Base-by-base conservation (phyloP, 2,329 filamentous ascomycete species). In the Cladobotryum mycophilum region DNA sequence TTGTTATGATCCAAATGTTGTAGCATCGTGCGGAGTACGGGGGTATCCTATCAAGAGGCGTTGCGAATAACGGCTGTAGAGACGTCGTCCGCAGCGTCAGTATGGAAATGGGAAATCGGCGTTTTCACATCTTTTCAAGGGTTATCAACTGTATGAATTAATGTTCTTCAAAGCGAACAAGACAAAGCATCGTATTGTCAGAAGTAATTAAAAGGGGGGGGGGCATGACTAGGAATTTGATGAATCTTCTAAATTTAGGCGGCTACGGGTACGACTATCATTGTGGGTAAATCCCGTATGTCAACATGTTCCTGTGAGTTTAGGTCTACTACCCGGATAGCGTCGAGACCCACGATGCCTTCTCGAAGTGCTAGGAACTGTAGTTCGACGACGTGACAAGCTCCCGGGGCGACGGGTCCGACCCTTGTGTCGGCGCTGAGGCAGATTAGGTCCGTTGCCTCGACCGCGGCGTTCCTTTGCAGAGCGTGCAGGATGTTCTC, bases 251-350 rank as follows among this genome's bases (percentile, higher is more conserved):
- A 20, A n/a, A 35, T 35, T 62, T 35, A 64, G 53, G 60, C 60
- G 17, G 57, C 60, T 15, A 57, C 58, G 18, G 66, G 63, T 52
- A 73, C 68, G 14, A 85, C 76, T 48, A 89, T 68, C 58, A 89
- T 80, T 41, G 79, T 82, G 0, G 88, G 88, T 56, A 93, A 64
- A 54, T 92, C 85, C 53, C 80, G 77, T 49, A 91, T 82, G 65
- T 92, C 87, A 3, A 88, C 84, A 61, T 87, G 85, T 69, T 91
- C 86, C 61, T 88, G 84, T 34, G 81, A 86, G 18, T 74, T 80
- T 53, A 92, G 64, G 64, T 93, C 88, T 3, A 91, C 75, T 1
- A 92, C 80, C 45, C 86, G 74, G 17, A 92, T 74, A 2, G 84
- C 83, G 58, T 91, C 88, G 3, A 92, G 67, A n/a, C 78, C 76